Conservation (phyloP, 1,284 basidiomycete species). For the Fomitopsis palustris region DNA sequence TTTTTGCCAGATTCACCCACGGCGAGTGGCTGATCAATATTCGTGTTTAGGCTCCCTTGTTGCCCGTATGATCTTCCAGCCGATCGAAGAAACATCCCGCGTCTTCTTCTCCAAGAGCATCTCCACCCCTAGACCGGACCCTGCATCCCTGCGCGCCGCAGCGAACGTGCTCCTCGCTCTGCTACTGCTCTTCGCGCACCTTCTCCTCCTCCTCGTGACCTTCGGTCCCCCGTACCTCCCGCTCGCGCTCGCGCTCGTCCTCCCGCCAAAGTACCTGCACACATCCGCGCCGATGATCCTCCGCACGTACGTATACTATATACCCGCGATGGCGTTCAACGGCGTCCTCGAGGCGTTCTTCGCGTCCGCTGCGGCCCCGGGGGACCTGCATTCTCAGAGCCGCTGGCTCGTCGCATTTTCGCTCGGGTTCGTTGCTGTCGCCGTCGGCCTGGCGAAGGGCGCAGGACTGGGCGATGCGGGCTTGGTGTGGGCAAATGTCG, state of each 20-base stretch:
- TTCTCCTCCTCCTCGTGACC: slow-evolving; percentile 68
- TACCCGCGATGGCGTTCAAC: slow-evolving; percentile 86
- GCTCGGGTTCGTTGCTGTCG: slow-evolving; percentile 50
- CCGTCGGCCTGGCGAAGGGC: slow-evolving; percentile 44
- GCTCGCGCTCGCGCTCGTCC: slow-evolving; percentile 62
- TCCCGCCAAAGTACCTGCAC: slow-evolving; percentile 67
- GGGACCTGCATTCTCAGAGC: slow-evolving; percentile 65
- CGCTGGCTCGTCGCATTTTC: slow-evolving; percentile 72
- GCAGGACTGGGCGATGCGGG: slow-evolving; percentile 61
- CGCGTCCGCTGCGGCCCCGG: slow-evolving; percentile 66
- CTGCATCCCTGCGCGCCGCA: slow-evolving; percentile 21
- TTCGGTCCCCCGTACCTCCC: slow-evolving; percentile 77
- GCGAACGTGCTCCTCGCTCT: slow-evolving; percentile 37
- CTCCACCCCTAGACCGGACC: slow-evolving; percentile 19
- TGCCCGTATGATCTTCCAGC: slow-evolving; percentile 89
- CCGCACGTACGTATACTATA: slow-evolving; percentile 76
- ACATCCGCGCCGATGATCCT: slow-evolving; percentile 78
- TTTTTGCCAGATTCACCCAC: neutral
- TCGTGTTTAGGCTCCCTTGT: slow-evolving; percentile 75
- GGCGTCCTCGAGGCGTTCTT: slow-evolving; percentile 89
- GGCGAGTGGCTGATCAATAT: neutral
- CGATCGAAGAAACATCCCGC: slow-evolving; percentile 86
- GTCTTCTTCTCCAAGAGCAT: slow-evolving; percentile 81
- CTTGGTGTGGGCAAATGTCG: slow-evolving; percentile 72
- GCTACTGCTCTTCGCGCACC: slow-evolving; percentile 68